phyloP scores from a whole-genome alignment of 495 filamentous ascomycete species.

The Podospora bellae-mahoneyi region DNA sequence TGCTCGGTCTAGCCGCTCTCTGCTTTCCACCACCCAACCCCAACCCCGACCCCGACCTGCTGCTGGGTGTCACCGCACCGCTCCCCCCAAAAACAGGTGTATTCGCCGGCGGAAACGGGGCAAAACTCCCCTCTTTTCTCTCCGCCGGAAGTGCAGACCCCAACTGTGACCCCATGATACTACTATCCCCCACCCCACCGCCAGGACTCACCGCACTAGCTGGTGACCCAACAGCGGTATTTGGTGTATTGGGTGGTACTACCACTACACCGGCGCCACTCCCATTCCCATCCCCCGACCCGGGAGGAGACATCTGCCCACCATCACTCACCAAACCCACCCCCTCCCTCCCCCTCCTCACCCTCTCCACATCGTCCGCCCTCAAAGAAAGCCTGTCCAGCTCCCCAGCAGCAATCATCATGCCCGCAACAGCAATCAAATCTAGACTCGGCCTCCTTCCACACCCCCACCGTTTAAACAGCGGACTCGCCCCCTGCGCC shows the following conservation, averaged over 20 bases:
- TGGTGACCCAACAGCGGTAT: neutral
- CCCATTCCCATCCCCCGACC: too few relatives aligned
- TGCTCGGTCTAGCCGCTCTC: neutral
- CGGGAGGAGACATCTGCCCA: too few relatives aligned
- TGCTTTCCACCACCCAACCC: neutral
- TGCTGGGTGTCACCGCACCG: neutral
- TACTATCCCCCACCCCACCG: neutral
- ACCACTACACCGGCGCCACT: neutral
- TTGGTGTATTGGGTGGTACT: conserved; percentile 12
- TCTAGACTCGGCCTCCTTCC: conserved; percentile 4
- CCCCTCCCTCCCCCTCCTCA: neutral
- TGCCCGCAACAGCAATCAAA: conserved; percentile 24
- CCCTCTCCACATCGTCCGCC: conserved; percentile 14
- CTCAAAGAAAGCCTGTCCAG: conserved; percentile 21
- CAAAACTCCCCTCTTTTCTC: neutral
- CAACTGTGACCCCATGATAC: too few relatives aligned
- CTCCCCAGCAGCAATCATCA: conserved; percentile 28
- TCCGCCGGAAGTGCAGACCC: too few relatives aligned
- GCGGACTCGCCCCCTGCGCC: neutral
- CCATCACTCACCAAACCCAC: neutral
- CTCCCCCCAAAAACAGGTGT: conserved; percentile 10
- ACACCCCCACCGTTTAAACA: conserved; percentile 6
- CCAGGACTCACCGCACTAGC: neutral
- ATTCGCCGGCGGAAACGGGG: conserved; percentile 18
- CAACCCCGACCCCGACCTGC: neutral